Evolutionary conservation across 257 asterid genomes (phyloP).

Genomic region (Solanum commersonii): DNA sequence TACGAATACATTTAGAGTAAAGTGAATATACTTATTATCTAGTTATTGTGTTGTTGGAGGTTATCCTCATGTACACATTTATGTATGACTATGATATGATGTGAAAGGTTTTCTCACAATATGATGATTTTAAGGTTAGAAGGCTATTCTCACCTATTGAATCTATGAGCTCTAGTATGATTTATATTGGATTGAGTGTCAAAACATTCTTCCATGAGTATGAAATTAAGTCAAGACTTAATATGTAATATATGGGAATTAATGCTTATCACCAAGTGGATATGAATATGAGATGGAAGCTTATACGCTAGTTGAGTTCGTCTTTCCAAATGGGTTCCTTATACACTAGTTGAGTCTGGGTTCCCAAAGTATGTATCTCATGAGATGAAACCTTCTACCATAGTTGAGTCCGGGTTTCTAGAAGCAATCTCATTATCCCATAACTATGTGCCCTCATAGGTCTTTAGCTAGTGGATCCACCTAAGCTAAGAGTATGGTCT

Average conservation of each 20-base stretch:
- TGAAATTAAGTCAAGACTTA: no score
- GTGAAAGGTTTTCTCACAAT: background rate
- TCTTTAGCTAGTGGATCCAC: background rate
- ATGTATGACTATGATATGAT: no score
- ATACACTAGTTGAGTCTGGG: background rate
- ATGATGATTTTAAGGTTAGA: background rate
- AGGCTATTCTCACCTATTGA: background rate
- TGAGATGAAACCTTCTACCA: background rate
- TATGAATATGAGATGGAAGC: background rate
- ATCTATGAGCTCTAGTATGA: background rate
- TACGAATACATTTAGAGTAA: background rate
- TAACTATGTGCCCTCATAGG: background rate
- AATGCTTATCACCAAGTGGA: background rate
- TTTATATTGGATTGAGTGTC: background rate
- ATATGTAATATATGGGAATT: no score
- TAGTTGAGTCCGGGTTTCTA: background rate
- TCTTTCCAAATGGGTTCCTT: background rate
- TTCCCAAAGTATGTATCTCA: background rate
- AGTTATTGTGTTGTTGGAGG: background rate
- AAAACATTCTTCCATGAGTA: background rate
- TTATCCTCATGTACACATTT: background rate
- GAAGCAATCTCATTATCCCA: background rate
- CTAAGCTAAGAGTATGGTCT: background rate
- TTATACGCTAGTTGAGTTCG: background rate
- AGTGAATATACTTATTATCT: background rate